Evolutionary conservation across 2,329 filamentous ascomycete genomes (phyloP).

Genomic region (Diplocarpon mali): DNA sequence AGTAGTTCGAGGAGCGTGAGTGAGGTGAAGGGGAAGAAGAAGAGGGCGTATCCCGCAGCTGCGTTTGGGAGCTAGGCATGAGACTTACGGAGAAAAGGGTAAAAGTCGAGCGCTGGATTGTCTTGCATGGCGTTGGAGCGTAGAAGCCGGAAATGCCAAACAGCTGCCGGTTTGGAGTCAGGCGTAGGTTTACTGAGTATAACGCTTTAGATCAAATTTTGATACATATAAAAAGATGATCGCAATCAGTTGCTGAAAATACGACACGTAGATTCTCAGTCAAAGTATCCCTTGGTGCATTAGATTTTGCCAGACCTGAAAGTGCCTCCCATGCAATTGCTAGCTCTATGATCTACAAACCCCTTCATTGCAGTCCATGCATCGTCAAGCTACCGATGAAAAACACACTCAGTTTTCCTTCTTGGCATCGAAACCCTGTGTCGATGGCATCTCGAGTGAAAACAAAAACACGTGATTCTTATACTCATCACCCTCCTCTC

Average conservation of each 20-base stretch:
- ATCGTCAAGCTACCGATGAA: neutral
- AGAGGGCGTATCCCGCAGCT: conserved; percentile 50
- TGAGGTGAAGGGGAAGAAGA: conserved; percentile 42
- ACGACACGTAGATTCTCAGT: neutral
- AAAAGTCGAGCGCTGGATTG: neutral
- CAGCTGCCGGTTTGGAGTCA: too few relatives aligned
- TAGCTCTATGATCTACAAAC: neutral
- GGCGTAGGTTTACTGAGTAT: too few relatives aligned
- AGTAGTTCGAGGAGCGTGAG: conserved; percentile 37
- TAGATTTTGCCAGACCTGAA: neutral
- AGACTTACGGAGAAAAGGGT: too few relatives aligned
- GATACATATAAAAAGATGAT: neutral
- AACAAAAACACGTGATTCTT: conserved; percentile 23
- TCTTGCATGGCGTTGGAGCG: neutral
- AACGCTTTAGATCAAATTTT: neutral
- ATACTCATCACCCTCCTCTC: conserved; percentile 11
- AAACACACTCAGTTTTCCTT: neutral
- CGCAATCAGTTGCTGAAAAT: neutral
- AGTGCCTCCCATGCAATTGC: conserved; percentile 1
- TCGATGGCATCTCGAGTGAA: conserved; percentile 18
- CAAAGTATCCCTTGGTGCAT: neutral
- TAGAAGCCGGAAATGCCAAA: too few relatives aligned
- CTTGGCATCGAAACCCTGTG: conserved; percentile 3
- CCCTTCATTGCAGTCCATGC: neutral
- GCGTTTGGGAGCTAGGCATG: conserved; percentile 37